Evolutionary conservation across 2,329 filamentous ascomycete species (phyloP).

Genomic region (Clonostachys rosea): DNA sequence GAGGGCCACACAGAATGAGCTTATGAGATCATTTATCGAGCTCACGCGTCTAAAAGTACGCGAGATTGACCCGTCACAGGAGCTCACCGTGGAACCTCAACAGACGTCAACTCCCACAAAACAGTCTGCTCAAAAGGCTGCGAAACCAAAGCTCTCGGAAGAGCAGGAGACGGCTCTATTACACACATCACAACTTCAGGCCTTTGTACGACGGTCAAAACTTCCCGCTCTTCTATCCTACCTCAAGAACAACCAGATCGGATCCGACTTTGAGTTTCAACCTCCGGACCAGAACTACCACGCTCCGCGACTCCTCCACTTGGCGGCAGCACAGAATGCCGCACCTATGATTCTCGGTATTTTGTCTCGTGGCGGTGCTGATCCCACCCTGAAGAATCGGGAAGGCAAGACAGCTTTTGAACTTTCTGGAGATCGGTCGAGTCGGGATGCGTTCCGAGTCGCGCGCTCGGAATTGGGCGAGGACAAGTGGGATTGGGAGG

Average conservation of each 20-base stretch:
- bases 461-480: conserved; percentile 81
- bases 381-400: conserved; percentile 65
- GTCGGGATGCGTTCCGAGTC: conserved; percentile 86
- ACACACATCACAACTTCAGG: conserved; percentile 86
- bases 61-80: conserved; percentile 56
- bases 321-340: conserved; percentile 78
- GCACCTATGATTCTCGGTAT: conserved; percentile 74
- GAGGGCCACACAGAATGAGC: conserved; percentile 85
- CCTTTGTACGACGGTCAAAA: conserved; percentile 84
- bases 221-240: conserved; percentile 84
- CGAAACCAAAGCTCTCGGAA: conserved; percentile 65
- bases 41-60: conserved; percentile 84
- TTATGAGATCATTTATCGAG: conserved; percentile 93
- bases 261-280: conserved; percentile 69
- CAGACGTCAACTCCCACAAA: conserved; percentile 19
- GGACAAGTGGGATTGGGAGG: conserved; percentile 71
- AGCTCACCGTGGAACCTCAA: conserved; percentile 24
- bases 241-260: conserved; percentile 68
- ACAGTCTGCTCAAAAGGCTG: conserved; percentile 39
- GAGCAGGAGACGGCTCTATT: conserved; percentile 79
- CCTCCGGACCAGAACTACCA: conserved; percentile 72
- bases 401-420: conserved; percentile 88
- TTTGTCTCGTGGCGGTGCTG: conserved; percentile 67
- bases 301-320: conserved; percentile 77
- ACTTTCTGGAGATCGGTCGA: conserved; percentile 77